phyloP scores from a whole-genome alignment of 2,329 filamentous ascomycete genomes.

The Paraphaeosphaeria minitans region DNA sequence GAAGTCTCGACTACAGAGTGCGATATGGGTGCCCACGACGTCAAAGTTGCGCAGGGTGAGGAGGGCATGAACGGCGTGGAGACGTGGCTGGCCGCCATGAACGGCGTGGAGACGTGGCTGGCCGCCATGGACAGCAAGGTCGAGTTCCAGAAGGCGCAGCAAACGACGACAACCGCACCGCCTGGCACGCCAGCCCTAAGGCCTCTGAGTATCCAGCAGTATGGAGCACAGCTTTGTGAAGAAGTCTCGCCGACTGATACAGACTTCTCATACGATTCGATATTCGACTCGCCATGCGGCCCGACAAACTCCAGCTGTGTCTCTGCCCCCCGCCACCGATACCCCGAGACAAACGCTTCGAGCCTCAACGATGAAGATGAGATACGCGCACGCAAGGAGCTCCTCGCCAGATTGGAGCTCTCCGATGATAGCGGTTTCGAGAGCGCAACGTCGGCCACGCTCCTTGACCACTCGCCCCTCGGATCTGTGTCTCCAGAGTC shows the following conservation, averaged over 20 bases:
- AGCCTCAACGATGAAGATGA: slow-evolving; percentile 15
- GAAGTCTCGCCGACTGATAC: slow-evolving; percentile 34
- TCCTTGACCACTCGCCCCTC: neutral
- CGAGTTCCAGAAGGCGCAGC: neutral
- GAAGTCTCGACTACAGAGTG: neutral
- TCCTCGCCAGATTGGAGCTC: neutral
- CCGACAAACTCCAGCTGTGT: neutral
- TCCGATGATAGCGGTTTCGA: neutral
- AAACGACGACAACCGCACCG: neutral
- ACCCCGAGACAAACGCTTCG: slow-evolving; percentile 16
- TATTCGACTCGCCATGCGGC: slow-evolving; percentile 29
- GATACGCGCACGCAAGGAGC: neutral
- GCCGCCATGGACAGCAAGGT: neutral
- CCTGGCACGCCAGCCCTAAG: slow-evolving; percentile 1
- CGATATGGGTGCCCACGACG: neutral
- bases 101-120: neutral
- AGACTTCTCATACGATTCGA: slow-evolving; percentile 23
- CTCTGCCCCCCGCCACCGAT: neutral
- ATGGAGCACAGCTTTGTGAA: neutral
- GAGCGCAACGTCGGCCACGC: neutral
- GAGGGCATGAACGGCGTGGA: neutral
- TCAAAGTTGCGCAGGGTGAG: neutral
- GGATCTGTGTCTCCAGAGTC: neutral
- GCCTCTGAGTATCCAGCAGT: neutral
- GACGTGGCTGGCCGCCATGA: neutral